These are phyloP conservation scores for Peniophora sp. DNA, from an alignment of 1,284 basidiomycete genomes.

Conservation along the genomic window DNA sequence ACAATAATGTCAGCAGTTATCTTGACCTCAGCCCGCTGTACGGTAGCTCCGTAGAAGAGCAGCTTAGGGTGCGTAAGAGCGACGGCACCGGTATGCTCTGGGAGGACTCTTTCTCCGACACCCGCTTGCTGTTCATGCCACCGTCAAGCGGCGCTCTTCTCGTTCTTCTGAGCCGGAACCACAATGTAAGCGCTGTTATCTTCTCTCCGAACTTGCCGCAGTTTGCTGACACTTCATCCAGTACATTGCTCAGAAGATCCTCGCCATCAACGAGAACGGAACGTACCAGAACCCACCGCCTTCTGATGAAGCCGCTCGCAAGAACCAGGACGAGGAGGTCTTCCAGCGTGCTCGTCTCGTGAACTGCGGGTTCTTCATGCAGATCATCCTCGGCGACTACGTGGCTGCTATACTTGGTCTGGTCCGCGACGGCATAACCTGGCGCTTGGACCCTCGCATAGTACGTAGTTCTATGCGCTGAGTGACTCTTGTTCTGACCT, in stretches of 20 bases:
- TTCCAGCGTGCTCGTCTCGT: slow-evolving; percentile 71
- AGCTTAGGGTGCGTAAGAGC: slow-evolving; percentile 43
- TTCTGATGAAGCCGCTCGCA: slow-evolving; percentile 21
- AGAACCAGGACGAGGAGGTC: slow-evolving; percentile 62
- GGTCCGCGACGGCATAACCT: slow-evolving; percentile 48
- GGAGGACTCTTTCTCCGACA: slow-evolving; percentile 66
- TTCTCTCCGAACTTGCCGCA: neutral
- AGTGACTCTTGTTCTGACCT: neutral
- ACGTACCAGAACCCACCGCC: slow-evolving; percentile 29
- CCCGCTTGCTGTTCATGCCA: slow-evolving; percentile 66
- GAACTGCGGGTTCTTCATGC: slow-evolving; percentile 70
- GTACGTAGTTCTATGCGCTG: slow-evolving; percentile 21
- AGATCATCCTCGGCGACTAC: slow-evolving; percentile 65
- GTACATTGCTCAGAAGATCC: slow-evolving; percentile 66
- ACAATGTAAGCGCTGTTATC: slow-evolving; percentile 48
- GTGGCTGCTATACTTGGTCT: slow-evolving; percentile 65
- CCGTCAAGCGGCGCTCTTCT: slow-evolving; percentile 63
- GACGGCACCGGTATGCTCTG: slow-evolving; percentile 61
- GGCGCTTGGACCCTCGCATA: slow-evolving; percentile 58
- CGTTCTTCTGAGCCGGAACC: slow-evolving; percentile 66
- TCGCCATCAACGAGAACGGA: slow-evolving; percentile 60
- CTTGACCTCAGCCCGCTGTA: slow-evolving; percentile 75
- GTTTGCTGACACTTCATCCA: slow-evolving; percentile 18
- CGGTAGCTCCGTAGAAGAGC: slow-evolving; percentile 45
- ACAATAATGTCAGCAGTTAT: slow-evolving; percentile 69